phyloP scores from a whole-genome alignment of 306 rosid species.

The Quercus wislizeni region DNA sequence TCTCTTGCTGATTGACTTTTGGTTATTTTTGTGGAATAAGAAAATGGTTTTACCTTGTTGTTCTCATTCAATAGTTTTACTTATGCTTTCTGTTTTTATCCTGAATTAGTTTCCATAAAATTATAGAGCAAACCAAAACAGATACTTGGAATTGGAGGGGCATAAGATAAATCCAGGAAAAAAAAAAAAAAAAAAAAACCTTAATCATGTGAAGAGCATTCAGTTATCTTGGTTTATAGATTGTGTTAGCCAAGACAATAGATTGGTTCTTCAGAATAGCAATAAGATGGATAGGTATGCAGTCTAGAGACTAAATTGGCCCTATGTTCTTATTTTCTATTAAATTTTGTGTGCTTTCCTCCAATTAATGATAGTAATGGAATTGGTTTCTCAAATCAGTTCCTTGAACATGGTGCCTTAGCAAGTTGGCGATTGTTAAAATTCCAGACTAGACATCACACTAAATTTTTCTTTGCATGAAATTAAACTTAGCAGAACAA shows the following conservation, averaged over 20 bases:
- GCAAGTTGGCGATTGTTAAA: background rate
- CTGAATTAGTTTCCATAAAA: background rate
- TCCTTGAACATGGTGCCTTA: background rate
- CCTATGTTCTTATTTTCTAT: background rate
- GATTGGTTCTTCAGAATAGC: background rate
- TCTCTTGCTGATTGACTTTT: background rate
- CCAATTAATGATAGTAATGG: background rate
- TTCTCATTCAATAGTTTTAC: background rate
- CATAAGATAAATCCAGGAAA: background rate
- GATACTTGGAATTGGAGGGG: background rate
- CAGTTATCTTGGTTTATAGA: background rate
- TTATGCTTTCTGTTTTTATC: background rate
- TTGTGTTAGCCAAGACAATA: background rate
- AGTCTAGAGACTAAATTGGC: background rate
- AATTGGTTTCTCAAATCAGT: background rate
- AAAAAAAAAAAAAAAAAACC: background rate
- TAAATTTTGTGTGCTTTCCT: background rate
- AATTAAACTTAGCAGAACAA: background rate
- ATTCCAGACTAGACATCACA: background rate
- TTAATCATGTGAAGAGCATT: background rate
- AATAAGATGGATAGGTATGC: background rate
- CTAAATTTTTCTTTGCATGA: background rate
- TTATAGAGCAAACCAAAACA: background rate
- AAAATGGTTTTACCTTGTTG: background rate
- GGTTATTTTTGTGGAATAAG: background rate